Conservation (phyloP, 2,329 filamentous ascomycete genomes). For the Xylaria sp. region DNA sequence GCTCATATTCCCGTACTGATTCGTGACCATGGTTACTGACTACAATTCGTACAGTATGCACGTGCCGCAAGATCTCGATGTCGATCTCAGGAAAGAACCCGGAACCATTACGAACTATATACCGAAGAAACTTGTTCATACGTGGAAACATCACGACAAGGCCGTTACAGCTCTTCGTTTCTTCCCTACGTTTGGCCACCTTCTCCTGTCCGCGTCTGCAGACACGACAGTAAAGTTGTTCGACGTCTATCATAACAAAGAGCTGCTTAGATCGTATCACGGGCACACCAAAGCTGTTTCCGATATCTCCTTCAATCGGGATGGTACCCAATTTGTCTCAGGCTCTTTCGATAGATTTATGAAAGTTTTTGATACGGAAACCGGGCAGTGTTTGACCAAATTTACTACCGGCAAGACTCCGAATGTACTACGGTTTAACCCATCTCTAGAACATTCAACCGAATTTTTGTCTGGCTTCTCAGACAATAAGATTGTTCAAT, state of each 20-base stretch:
- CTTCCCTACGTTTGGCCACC: slow-evolving; percentile 87
- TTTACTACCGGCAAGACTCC: slow-evolving; percentile 96
- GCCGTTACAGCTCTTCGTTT: slow-evolving; percentile 90
- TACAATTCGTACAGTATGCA: slow-evolving; percentile 72
- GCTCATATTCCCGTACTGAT: neutral
- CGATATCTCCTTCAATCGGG: slow-evolving; percentile 86
- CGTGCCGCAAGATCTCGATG: slow-evolving; percentile 87
- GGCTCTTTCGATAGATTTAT: slow-evolving; percentile 95
- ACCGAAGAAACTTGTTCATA: slow-evolving; percentile 92
- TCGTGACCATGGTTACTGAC: slow-evolving; percentile 14
- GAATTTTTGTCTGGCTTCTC: slow-evolving; percentile 98
- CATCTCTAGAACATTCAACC: slow-evolving; percentile 77
- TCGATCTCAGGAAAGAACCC: slow-evolving; percentile 83
- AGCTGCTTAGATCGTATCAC: slow-evolving; percentile 89
- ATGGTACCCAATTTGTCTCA: slow-evolving; percentile 87
- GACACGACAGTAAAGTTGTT: slow-evolving; percentile 93
- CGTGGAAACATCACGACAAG: slow-evolving; percentile 87
- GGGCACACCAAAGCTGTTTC: slow-evolving; percentile 92
- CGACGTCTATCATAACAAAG: slow-evolving; percentile 90
- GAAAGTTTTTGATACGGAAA: slow-evolving; percentile 98
- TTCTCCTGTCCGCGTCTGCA: slow-evolving; percentile 88
- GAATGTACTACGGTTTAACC: slow-evolving; percentile 94
- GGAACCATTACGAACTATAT: slow-evolving; percentile 89
- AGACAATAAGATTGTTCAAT: slow-evolving; percentile 99
- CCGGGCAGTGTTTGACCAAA: slow-evolving; percentile 84